These are phyloP conservation scores for Triticum timopheevii DNA, from an alignment of 176 grass and related monocot species.

Conservation along the genomic window DNA sequence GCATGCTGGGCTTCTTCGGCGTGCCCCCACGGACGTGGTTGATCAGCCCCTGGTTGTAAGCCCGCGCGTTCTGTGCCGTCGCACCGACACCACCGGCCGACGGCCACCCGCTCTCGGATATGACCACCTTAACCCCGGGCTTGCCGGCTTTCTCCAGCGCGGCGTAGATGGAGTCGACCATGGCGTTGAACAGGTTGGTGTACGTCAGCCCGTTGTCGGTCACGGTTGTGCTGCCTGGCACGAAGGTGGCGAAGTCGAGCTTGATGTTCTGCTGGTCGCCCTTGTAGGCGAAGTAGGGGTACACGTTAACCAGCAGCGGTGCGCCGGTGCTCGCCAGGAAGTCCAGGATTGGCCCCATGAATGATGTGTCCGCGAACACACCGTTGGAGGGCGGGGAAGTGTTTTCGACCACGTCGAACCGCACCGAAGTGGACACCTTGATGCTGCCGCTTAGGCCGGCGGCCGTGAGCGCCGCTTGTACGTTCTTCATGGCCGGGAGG, in stretches of 20 bases:
- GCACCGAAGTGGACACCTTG: constrained; percentile 60
- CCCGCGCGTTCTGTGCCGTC: too few relatives aligned
- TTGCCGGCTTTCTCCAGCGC: constrained; percentile 46
- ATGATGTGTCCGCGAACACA: constrained; percentile 13
- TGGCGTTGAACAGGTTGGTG: constrained; percentile 49
- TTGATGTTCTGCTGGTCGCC: not conserved
- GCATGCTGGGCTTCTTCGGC: too few relatives aligned
- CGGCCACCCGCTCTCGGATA: too few relatives aligned
- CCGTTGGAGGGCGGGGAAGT: constrained; percentile 54
- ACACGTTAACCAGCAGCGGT: constrained; percentile 71
- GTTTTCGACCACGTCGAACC: constrained; percentile 4
- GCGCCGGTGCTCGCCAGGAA: constrained; percentile 43
- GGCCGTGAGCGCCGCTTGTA: constrained; percentile 28
- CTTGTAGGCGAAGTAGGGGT: constrained; percentile 69
- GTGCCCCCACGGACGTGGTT: too few relatives aligned
- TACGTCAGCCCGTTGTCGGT: constrained; percentile 36
- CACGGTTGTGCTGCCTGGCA: constrained; percentile 22
- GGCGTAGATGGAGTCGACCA: constrained; percentile 56
- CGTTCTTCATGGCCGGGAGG: constrained; percentile 69
- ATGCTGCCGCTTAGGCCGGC: constrained; percentile 32
- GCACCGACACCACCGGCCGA: too few relatives aligned
- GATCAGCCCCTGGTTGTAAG: too few relatives aligned
- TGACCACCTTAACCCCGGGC: not conserved
- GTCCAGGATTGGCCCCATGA: constrained; percentile 30
- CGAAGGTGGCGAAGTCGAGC: constrained; percentile 51